Evolutionary conservation across 2,329 filamentous ascomycete genomes (phyloP).

Genomic region (Claviceps arundinis): DNA sequence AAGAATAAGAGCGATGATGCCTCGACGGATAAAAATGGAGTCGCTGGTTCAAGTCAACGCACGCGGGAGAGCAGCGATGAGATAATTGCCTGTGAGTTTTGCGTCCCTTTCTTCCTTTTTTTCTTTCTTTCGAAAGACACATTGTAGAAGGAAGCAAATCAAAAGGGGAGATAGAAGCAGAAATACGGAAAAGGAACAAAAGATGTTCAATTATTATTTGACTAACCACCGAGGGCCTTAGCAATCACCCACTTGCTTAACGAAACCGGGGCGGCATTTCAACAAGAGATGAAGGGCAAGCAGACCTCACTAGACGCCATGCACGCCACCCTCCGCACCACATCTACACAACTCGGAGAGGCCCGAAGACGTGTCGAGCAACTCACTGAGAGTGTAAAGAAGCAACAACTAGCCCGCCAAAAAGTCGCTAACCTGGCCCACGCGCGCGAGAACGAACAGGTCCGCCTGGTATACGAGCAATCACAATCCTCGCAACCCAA

Average conservation of each 20-base stretch:
- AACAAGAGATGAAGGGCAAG: constrained; percentile 67
- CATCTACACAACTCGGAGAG: constrained; percentile 65
- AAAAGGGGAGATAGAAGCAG: no score
- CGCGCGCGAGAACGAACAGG: constrained; percentile 58
- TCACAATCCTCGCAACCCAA: constrained; percentile 27
- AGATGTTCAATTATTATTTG: not conserved
- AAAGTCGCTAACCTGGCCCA: constrained; percentile 67
- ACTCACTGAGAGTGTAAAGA: constrained; percentile 51
- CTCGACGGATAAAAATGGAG: constrained; percentile 29
- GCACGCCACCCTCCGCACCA: constrained; percentile 67
- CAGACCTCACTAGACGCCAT: constrained; percentile 72
- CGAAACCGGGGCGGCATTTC: constrained; percentile 67
- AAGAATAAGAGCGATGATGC: constrained; percentile 30
- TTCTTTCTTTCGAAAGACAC: not conserved
- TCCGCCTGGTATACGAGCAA: constrained; percentile 29
- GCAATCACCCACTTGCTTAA: constrained; percentile 74
- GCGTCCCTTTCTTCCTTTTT: not conserved
- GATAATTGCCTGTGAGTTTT: constrained; percentile 59
- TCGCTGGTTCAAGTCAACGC: constrained; percentile 35
- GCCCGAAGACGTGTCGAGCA: constrained; percentile 62
- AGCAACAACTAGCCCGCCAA: constrained; percentile 51
- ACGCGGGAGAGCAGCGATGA: constrained; percentile 65
- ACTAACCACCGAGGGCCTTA: constrained; percentile 15
- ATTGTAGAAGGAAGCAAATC: no score
- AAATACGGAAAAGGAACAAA: not conserved